Base-by-base conservation (phyloP, 163 green algal genomes). In the Chlamydomonas reinhardtii region DNA sequence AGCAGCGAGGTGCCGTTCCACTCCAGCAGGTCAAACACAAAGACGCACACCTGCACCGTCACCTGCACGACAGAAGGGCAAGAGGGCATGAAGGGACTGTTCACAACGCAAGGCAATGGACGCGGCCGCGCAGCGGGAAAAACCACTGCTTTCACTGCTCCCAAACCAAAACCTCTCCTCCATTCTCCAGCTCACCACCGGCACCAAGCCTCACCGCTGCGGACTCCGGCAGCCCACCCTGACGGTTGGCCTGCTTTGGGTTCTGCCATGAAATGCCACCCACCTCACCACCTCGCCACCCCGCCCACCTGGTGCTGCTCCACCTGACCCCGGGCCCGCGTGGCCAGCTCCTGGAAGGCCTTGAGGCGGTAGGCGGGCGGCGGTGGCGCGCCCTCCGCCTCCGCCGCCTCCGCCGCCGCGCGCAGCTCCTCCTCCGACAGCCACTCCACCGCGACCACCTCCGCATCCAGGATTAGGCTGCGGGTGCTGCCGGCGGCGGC, bases 1-100 rank as follows among this genome's bases (percentile, higher is more conserved):
- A 98, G 74, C 74, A 98, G 89, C 34, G 87, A 61, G 34, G 83
- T 19, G 14, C 95, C 95, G 35, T 96, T 90, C 24, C 92, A 74
- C 43, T 89, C 92, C 66, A 99, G 90, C 61, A 96, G 66, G 89
- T 99, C 97, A 89, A 99, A 99, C 56, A 93, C 94, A 89, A 98
- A 98, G 25, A 98, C 89, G 84, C 95, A 98, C 48, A 99, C 94
- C 2, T 91, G 72, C 17, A 97, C 90, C 84, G 85, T 86, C 34
- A 85, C 72, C 82, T 88, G 80, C 19, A 29, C n/a, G 43, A 17
- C 15, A 81, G n/a, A n/a, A n/a, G n/a, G n/a, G n/a, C n/a, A n/a
- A n/a, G n/a, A n/a, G n/a, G n/a, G n/a, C n/a, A n/a, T n/a, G n/a
- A n/a, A n/a, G n/a, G n/a, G n/a, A n/a, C n/a, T n/a, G n/a, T n/a